A percentile compares a stretch with the other conserved stretches of the same genome.
Conservation (phyloP, 139 green algal species). For the Coelastrella sp. region DNA sequence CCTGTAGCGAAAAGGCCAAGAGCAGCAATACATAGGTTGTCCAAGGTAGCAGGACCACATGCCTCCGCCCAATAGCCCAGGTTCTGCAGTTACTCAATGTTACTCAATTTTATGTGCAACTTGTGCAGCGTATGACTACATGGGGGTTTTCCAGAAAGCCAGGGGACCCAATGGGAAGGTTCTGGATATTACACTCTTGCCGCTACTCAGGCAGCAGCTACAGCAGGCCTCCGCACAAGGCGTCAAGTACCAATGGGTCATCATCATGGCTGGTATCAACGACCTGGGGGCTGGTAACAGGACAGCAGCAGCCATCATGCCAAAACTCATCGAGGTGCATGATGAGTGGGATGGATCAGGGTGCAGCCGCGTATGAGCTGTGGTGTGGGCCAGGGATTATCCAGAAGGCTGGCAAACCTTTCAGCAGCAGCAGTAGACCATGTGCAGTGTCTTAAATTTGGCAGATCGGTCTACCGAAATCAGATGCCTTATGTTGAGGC, state of each 20-base stretch:
- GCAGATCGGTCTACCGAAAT: too few species aligned
- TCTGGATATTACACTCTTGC: conserved; percentile 21
- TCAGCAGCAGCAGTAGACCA: background rate
- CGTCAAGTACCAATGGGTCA: background rate
- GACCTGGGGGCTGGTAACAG: conserved; percentile 37
- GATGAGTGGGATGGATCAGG: background rate
- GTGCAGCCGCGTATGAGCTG: background rate
- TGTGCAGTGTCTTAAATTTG: too few species aligned
- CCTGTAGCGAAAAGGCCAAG: too few species aligned
- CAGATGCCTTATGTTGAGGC: too few species aligned
- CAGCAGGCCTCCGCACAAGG: background rate
- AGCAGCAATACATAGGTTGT: too few species aligned
- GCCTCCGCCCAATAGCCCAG: too few species aligned
- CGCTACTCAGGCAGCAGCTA: background rate
- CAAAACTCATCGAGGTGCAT: conserved; percentile 8
- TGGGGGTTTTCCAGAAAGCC: conserved; percentile 26
- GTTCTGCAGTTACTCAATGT: too few species aligned
- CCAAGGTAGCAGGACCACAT: too few species aligned
- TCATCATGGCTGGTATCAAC: conserved; percentile 39
- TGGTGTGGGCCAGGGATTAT: background rate
- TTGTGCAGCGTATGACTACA: conserved; percentile 23
- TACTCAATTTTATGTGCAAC: too few species aligned
- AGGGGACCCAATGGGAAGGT: background rate
- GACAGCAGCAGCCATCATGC: conserved; percentile 22
- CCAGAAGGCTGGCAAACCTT: background rate